Percentiles rank a stretch among this genome's conserved stretches.
Evolutionary conservation across 2,329 filamentous ascomycete genomes (phyloP).

Genomic region (Elsinoe batatas): DNA sequence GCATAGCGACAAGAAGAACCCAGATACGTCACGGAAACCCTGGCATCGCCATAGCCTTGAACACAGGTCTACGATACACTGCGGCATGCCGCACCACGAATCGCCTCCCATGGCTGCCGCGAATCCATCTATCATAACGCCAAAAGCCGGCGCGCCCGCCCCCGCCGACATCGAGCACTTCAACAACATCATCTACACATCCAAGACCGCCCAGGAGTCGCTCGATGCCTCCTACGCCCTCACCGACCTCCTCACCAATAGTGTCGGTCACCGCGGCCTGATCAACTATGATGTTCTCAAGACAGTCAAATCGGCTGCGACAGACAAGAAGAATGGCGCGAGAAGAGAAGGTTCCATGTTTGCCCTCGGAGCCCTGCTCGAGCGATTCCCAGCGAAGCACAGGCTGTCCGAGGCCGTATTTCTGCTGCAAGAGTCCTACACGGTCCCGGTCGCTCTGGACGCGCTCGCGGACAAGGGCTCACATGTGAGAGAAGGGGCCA

Average conservation of each 20-base stretch:
- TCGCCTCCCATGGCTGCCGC: conserved; percentile 37
- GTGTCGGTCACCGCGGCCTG: conserved; percentile 54
- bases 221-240: conserved; percentile 57
- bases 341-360: conserved; percentile 89
- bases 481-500: conserved; percentile 80
- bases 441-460: conserved; percentile 68
- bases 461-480: conserved; percentile 80
- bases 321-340: conserved; percentile 85
- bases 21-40: neutral
- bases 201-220: conserved; percentile 45
- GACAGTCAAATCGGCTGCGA: conserved; percentile 64
- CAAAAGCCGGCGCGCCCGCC: conserved; percentile 35
- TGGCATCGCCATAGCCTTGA: neutral
- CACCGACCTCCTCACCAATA: conserved; percentile 54
- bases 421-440: conserved; percentile 65
- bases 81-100: conserved; percentile 40
- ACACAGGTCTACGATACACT: neutral
- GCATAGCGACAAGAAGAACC: neutral
- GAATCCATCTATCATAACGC: conserved; percentile 35
- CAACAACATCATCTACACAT: conserved; percentile 36
- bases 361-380: conserved; percentile 84
- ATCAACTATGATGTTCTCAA: conserved; percentile 52
- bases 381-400: conserved; percentile 71
- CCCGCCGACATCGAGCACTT: conserved; percentile 38
- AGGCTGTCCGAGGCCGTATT: conserved; percentile 72